Evolutionary conservation across 2,329 filamentous ascomycete genomes (phyloP).

Genomic region (Neophaeococcomyces mojaviensis): DNA sequence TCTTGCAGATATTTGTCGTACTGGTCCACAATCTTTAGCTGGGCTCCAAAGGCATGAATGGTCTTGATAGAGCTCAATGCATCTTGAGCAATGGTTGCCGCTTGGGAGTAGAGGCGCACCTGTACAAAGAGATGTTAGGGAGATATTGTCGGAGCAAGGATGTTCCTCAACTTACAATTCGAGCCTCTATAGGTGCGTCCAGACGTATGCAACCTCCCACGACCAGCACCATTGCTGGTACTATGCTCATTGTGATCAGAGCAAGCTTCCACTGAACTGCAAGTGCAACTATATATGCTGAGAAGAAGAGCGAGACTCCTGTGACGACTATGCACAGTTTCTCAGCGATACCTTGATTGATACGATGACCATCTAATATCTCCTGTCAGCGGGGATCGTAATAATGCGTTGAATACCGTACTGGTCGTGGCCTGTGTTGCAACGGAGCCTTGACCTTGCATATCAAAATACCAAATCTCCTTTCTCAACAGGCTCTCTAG

Average conservation of each 20-base stretch:
- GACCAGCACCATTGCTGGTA: slow-evolving; percentile 36
- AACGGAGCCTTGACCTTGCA: no score
- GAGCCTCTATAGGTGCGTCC: no score
- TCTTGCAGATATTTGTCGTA: slow-evolving; percentile 38
- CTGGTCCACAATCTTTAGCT: slow-evolving; percentile 34
- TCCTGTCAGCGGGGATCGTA: no score
- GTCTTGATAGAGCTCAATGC: slow-evolving; percentile 44
- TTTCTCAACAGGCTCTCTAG: no score
- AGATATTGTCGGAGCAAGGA: no score
- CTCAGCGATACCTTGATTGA: slow-evolving; percentile 35
- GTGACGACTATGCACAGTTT: slow-evolving; percentile 31
- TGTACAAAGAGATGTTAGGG: no score
- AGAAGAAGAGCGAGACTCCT: slow-evolving; percentile 32
- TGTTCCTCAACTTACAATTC: no score
- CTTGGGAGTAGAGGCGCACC: slow-evolving; percentile 35
- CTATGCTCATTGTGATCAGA: slow-evolving; percentile 40
- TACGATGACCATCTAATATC: no score
- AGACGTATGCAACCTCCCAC: slow-evolving; percentile 20
- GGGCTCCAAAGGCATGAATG: slow-evolving; percentile 43
- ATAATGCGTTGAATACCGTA: no score
- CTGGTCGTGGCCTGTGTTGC: no score
- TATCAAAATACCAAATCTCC: no score
- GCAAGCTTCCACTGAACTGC: slow-evolving; percentile 38
- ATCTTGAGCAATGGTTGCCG: slow-evolving; percentile 43
- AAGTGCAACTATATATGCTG: slow-evolving; percentile 35